Evolutionary conservation across 805 yeast genomes (phyloP), one percentile per base, ranked within the genome.

Genomic region (Cyberlindnera saturnus): DNA sequence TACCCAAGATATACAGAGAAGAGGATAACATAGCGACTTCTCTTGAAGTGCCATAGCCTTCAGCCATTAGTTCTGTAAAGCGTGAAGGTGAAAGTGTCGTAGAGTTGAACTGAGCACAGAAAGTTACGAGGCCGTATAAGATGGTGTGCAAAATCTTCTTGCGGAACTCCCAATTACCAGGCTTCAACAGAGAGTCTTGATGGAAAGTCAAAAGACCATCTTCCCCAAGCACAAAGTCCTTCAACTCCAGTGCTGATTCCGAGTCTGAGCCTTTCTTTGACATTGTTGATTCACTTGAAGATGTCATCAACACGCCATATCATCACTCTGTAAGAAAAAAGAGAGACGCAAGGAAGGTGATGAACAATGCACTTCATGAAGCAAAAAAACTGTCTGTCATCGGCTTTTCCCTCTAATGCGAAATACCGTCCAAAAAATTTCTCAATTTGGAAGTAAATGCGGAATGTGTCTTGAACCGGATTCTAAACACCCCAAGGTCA

Each of bases 1-100:
- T 75, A 0, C 89, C 90, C 38, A 81, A 57, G 11, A 82, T 76
- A 50, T 75, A 83, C 14, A 82, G 60, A 0, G 87, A 69, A 2
- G 82, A 73, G 10, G 76, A 71, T 37, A 82, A 63, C 14, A 75
- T 62, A 3, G 81, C 72, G 0, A 70, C 74, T 16, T 71, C 73
- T 31, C 62, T 40, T 5, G 75, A 69, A 13, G 77, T 63, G 20
- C 70, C 71, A 62, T 61, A 77, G 14, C 58, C 60, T 38, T 49
- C 50, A 46, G 56, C 57, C 45, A 66, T 47, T 13, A 67, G 57
- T 14, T 51, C 60, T 40, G 49, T 61, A 42, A 47, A 66, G 46
- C 53, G 61, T 52, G 55, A 70, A 46, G 65, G 66, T 46, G 78
- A 67, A 57, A 67, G 57, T 5, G 67, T 69, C 3, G 84, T 74